Evolutionary conservation across 2,329 filamentous ascomycete species (phyloP), one percentile per base, ranked within the genome.

Genomic region (Fusarium haematococcum): DNA sequence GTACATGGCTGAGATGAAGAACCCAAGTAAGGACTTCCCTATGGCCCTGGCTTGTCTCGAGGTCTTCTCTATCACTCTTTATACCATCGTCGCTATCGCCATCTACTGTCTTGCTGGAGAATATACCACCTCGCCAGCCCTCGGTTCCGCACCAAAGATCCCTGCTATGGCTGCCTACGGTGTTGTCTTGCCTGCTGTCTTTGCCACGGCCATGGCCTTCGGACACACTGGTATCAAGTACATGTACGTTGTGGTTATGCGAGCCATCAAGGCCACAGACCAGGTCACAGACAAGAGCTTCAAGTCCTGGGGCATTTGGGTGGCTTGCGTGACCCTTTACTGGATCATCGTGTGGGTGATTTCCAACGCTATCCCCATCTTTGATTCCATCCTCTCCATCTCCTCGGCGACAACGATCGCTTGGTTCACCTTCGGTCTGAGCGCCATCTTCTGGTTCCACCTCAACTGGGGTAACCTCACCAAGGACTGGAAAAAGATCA

Each of bases 361-460:
- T 23, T 81, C 81, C 50, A 82, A 81, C 60, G 80, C 81, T 9
- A 81, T 83, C 13, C 82, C 82, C 8, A 75, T 83, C 39, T 83
- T 83, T 59, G 80, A 83, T 68, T 82, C 81, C 2, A 83, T 83
- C 63, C 75, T 83, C 25, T 75, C 79, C 10, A 82, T 83, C 50
- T 80, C 81, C 0, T 81, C 80, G 1, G 81, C 81, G 1, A 81
- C 80, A 0, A 79, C 81, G 8, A 80, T 83, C 13, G 80, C 81
- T 0, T 83, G 81, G 81, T 82, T 81, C 27, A 82, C 81, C 0
- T 83, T 82, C 56, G 81, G 81, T 30, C 77, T 83, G 30, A 79
- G 77, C 27, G 80, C 77, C 32, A 71, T 83, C 2, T 80, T 83
- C 61, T 83, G 81, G 81, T 79, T 82, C 66, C 78, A 81, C 32